Conservation (phyloP, 2,329 filamentous ascomycete genomes). For the Pseudogymnoascus verrucosus region DNA sequence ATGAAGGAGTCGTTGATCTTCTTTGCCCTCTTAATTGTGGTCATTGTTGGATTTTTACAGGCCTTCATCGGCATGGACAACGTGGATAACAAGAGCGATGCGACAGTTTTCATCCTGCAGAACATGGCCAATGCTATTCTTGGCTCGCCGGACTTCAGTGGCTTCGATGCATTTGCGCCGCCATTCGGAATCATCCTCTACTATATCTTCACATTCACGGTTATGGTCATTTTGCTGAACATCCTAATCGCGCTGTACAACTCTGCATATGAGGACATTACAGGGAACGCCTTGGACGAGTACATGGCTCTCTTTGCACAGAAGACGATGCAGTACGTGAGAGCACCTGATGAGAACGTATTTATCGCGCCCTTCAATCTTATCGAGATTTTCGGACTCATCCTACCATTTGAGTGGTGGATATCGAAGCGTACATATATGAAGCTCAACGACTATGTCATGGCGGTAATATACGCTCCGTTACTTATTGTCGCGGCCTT, state of each 20-base stretch:
- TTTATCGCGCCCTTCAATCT: slow-evolving; percentile 96
- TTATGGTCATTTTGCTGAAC: slow-evolving; percentile 91
- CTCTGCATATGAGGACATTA: slow-evolving; percentile 68
- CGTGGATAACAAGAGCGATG: slow-evolving; percentile 60
- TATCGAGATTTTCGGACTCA: slow-evolving; percentile 73
- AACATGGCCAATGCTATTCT: slow-evolving; percentile 86
- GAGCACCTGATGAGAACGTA: slow-evolving; percentile 95
- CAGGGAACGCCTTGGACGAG: slow-evolving; percentile 82
- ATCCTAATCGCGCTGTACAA: slow-evolving; percentile 97
- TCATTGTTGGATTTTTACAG: slow-evolving; percentile 83
- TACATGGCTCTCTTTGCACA: slow-evolving; percentile 89
- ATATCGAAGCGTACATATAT: slow-evolving; percentile 67
- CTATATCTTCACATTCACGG: slow-evolving; percentile 94
- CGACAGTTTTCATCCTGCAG: slow-evolving; percentile 67
- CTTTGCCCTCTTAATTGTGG: slow-evolving; percentile 79
- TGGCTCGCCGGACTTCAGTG: slow-evolving; percentile 80
- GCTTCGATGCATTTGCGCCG: slow-evolving; percentile 83
- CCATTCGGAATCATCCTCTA: slow-evolving; percentile 94
- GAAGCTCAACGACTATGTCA: slow-evolving; percentile 77
- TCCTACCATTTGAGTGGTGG: slow-evolving; percentile 92
- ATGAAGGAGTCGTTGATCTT: slow-evolving; percentile 94
- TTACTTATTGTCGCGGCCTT: slow-evolving; percentile 71
- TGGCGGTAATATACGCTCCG: slow-evolving; percentile 79
- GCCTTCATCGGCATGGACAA: slow-evolving; percentile 89
- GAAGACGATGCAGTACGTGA: slow-evolving; percentile 94